Conservation (phyloP, 2,329 filamentous ascomycete genomes). For the Nemania sp. region DNA sequence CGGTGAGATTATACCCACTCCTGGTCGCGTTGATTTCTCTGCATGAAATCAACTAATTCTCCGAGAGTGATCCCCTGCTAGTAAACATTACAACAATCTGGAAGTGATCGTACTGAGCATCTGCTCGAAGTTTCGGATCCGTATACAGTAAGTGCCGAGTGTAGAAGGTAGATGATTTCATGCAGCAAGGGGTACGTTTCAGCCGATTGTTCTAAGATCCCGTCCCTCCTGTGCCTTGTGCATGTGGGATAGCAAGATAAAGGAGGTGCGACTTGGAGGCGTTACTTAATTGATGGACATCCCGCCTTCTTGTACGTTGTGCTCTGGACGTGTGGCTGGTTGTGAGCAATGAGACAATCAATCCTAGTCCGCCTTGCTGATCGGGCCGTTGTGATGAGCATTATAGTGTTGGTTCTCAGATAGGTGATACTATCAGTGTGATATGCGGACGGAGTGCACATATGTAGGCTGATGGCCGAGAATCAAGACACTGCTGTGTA, state of each 20-base stretch:
- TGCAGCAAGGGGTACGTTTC: conserved; percentile 5
- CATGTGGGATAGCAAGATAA: neutral
- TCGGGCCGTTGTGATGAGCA: conserved; percentile 13
- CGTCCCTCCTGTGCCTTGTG: conserved; percentile 1
- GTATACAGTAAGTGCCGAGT: conserved; percentile 3
- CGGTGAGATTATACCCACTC: conserved; percentile 14
- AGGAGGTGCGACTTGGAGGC: neutral
- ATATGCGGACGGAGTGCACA: neutral
- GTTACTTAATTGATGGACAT: conserved; percentile 10
- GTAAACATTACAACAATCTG: conserved; percentile 6
- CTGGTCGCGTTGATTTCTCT: conserved; percentile 16
- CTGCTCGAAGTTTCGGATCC: neutral
- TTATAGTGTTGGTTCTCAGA: too few relatives aligned
- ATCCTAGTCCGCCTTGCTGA: neutral
- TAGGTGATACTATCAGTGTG: too few relatives aligned
- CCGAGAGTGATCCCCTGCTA: conserved; percentile 11
- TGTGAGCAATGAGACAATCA: neutral
- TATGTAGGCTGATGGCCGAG: neutral
- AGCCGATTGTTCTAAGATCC: conserved; percentile 5
- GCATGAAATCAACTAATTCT: conserved; percentile 18
- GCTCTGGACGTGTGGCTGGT: too few relatives aligned
- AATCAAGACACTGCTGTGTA: neutral
- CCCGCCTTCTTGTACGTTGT: too few relatives aligned
- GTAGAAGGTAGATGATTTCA: neutral
- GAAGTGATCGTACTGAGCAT: conserved; percentile 6